phyloP scores from a whole-genome alignment of 768 basidiomycete species.

The Russula olivacea region DNA sequence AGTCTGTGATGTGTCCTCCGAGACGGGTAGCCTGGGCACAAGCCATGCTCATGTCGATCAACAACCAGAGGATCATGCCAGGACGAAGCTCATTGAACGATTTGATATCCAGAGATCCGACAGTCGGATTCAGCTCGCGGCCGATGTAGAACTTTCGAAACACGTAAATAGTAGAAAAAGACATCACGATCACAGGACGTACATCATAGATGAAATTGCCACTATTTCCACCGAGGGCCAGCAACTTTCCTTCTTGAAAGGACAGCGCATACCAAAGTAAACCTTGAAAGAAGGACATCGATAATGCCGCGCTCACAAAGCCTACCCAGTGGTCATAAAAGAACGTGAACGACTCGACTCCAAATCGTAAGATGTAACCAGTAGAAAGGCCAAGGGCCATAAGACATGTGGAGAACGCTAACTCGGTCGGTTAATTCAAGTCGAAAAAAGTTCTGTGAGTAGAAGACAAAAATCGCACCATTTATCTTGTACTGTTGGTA shows the following conservation, averaged over 20 bases:
- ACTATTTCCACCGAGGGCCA: constrained; percentile 91
- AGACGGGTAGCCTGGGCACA: constrained; percentile 85
- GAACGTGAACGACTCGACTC: constrained; percentile 79
- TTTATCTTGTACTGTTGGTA: constrained; percentile 91
- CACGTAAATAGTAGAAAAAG: neutral
- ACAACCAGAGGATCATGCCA: constrained; percentile 85
- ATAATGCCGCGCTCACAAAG: constrained; percentile 72
- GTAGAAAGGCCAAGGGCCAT: constrained; percentile 67
- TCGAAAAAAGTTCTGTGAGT: too few relatives aligned
- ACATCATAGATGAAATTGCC: constrained; percentile 89
- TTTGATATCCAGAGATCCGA: constrained; percentile 72
- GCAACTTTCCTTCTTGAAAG: constrained; percentile 60
- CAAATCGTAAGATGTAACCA: constrained; percentile 66
- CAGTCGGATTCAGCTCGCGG: constrained; percentile 87
- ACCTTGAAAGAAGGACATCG: constrained; percentile 75
- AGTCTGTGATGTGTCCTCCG: constrained; percentile 76
- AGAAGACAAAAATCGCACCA: constrained; percentile 46
- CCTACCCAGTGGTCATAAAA: constrained; percentile 91
- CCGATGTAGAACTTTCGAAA: constrained; percentile 77
- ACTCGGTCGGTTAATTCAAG: neutral
- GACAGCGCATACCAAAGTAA: constrained; percentile 63
- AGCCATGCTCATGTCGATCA: constrained; percentile 84
- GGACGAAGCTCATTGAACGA: constrained; percentile 80
- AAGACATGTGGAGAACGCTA: constrained; percentile 85
- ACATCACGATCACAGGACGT: constrained; percentile 31